Evolutionary conservation across 345 rosid genomes (phyloP).

Genomic region (Eucalyptus melliodora): DNA sequence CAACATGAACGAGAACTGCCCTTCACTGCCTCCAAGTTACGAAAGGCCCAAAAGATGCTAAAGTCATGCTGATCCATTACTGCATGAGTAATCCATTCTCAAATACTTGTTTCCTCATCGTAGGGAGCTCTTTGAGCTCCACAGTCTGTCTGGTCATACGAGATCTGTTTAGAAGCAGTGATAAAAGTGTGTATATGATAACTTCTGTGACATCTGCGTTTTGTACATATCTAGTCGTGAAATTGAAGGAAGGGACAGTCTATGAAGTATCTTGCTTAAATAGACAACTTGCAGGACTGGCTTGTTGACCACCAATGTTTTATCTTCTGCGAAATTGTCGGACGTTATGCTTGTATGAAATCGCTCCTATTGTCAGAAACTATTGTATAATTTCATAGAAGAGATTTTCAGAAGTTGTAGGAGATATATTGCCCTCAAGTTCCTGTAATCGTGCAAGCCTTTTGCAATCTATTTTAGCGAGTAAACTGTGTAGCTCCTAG

Average conservation of each 20-base stretch:
- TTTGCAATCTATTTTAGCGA: background rate
- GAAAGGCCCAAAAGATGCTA: conserved; percentile 61
- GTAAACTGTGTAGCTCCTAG: background rate
- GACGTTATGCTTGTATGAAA: background rate
- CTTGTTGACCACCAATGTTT: background rate
- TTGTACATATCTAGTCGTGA: background rate
- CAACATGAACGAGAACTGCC: conserved; percentile 88
- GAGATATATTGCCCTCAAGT: background rate
- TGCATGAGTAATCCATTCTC: background rate
- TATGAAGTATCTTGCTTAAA: background rate
- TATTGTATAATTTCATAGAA: background rate
- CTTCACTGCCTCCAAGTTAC: conserved; percentile 80
- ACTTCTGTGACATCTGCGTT: background rate
- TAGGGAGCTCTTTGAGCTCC: background rate
- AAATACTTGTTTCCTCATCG: background rate
- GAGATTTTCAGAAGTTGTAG: background rate
- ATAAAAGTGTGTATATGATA: background rate
- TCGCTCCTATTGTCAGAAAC: background rate
- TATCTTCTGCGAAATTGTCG: background rate
- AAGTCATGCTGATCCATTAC: background rate
- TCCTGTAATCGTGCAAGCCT: background rate
- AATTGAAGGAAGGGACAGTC: background rate
- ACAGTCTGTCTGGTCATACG: background rate
- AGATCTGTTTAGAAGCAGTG: background rate
- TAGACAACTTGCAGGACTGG: background rate